Evolutionary conservation across 768 basidiomycete species (phyloP).

Genomic region (Kwoniella sp.): DNA sequence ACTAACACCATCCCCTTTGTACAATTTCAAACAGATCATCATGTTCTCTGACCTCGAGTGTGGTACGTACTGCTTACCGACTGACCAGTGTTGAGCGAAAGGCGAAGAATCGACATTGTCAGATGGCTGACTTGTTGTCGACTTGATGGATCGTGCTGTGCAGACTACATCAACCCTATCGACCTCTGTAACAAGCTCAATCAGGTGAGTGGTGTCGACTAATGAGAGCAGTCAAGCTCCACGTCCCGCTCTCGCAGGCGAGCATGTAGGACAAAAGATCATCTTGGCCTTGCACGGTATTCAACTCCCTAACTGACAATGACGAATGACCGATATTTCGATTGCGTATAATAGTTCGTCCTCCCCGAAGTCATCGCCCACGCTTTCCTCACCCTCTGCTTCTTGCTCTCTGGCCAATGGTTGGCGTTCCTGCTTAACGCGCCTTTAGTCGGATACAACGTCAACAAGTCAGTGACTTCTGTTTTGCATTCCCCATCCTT

Average conservation of each 20-base stretch:
- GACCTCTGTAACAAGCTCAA: constrained; percentile 99
- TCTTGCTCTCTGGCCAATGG: constrained; percentile 97
- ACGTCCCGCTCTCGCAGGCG: too few species aligned
- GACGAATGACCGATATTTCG: too few species aligned
- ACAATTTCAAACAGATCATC: constrained; percentile 73
- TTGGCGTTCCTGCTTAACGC: constrained; percentile 84
- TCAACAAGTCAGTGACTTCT: constrained; percentile 84
- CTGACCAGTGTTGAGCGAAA: too few species aligned
- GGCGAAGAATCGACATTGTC: too few species aligned
- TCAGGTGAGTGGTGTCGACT: constrained; percentile 65
- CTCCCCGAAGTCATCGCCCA: constrained; percentile 95
- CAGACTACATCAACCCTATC: constrained; percentile 97
- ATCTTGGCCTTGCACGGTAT: too few species aligned
- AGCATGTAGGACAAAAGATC: not conserved
- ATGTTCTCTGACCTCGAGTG: constrained; percentile 99
- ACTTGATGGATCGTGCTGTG: too few species aligned
- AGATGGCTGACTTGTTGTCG: constrained; percentile 11
- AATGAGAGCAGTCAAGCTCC: too few species aligned
- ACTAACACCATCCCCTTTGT: too few species aligned
- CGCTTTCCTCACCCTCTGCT: constrained; percentile 83
- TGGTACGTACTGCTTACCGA: constrained; percentile 56
- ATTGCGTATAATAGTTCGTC: constrained; percentile 91
- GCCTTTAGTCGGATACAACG: constrained; percentile 84
- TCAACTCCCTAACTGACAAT: too few species aligned
- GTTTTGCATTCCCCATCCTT: not conserved